A percentile compares a stretch with the other conserved stretches of the same genome.
Evolutionary conservation across 148 eudicot species (phyloP).

Genomic region (Diospyros kaki): DNA sequence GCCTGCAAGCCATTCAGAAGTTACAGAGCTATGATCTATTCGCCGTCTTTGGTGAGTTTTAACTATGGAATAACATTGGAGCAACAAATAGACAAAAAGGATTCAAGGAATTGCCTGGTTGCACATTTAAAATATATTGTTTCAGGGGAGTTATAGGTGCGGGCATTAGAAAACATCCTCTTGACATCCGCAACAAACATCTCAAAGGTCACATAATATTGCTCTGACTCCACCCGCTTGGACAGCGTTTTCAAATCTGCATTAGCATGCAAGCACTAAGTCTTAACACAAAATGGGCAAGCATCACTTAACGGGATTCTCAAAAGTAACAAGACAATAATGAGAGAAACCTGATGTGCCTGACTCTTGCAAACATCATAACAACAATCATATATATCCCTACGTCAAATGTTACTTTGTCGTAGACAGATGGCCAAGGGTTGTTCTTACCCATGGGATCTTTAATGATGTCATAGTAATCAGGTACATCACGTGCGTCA

Average conservation of each 20-base stretch:
- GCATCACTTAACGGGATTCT: not conserved
- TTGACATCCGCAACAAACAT: constrained; percentile 85
- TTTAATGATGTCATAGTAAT: constrained; percentile 90
- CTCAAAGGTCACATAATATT: constrained; percentile 79
- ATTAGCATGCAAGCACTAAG: not conserved
- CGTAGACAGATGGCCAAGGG: not conserved
- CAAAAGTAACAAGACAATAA: not conserved
- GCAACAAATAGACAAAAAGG: not conserved
- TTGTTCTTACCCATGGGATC: constrained; percentile 78
- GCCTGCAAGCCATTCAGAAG: constrained; percentile 37
- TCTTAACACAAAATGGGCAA: not conserved
- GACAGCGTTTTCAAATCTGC: constrained; percentile 88
- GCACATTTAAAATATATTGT: constrained; percentile 91
- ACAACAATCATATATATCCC: not conserved
- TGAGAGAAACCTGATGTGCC: not conserved
- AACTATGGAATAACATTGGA: not conserved
- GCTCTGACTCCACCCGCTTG: constrained; percentile 90
- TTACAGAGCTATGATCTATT: not conserved
- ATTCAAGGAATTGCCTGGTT: constrained; percentile 51
- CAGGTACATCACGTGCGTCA: constrained; percentile 89
- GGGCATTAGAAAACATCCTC: constrained; percentile 92
- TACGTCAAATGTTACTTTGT: not conserved
- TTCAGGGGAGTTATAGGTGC: constrained; percentile 89
- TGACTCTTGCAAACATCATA: not conserved
- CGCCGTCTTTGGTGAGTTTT: not conserved